phyloP scores from a whole-genome alignment of 2,329 filamentous ascomycete genomes.

The Hypoxylon sp. region DNA sequence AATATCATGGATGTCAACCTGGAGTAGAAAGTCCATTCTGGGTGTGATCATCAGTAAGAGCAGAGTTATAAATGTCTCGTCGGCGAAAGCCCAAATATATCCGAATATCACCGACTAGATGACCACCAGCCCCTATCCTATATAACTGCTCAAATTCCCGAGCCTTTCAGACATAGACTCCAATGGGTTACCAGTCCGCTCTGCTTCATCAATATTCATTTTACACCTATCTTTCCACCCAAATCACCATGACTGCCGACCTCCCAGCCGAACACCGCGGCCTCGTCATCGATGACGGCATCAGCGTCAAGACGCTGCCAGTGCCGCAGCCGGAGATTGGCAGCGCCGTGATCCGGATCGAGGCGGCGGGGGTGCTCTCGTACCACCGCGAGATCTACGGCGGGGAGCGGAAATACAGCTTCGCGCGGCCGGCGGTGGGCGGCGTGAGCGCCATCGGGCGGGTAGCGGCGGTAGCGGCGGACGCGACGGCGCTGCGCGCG shows the following conservation, averaged over 20 bases:
- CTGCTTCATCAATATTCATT: not conserved
- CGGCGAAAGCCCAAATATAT: conserved; percentile 23
- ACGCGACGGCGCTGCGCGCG: conserved; percentile 42
- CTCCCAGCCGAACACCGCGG: conserved; percentile 37
- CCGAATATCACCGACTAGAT: conserved; percentile 18
- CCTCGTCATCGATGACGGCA: conserved; percentile 40
- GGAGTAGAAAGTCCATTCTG: not conserved
- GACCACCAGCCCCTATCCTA: not conserved
- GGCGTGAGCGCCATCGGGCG: conserved; percentile 47
- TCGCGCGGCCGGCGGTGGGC: conserved; percentile 43
- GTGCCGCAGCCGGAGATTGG: conserved; percentile 47
- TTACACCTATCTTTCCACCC: not conserved
- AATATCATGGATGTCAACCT: not conserved
- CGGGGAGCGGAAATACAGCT: conserved; percentile 44
- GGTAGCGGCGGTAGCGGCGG: conserved; percentile 44
- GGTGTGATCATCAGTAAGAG: not conserved
- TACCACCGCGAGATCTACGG: conserved; percentile 53
- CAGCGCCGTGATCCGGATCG: conserved; percentile 51
- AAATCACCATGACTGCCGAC: conserved; percentile 27
- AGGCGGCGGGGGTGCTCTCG: conserved; percentile 48
- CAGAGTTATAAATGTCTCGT: not conserved
- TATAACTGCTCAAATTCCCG: not conserved
- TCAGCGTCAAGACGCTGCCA: conserved; percentile 44
- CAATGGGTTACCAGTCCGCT: not conserved
- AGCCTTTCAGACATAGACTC: not conserved